These are phyloP conservation scores for Coprinellus micaceus DNA, from an alignment of 768 basidiomycete species.

Conservation along the genomic window DNA sequence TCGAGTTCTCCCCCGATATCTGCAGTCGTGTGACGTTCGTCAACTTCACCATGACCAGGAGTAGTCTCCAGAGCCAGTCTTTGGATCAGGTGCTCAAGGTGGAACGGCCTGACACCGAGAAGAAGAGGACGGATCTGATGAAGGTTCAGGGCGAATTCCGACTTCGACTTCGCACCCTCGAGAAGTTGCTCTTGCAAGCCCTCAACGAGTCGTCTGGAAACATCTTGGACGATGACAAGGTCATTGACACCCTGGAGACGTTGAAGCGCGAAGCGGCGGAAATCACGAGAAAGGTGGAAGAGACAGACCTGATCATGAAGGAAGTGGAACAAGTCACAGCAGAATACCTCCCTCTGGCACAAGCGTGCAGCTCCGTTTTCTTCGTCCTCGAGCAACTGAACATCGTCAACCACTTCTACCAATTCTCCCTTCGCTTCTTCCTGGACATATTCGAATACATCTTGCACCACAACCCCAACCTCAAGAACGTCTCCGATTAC, in stretches of 20 bases:
- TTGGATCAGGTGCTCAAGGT: slow-evolving; percentile 96
- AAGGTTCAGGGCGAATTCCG: slow-evolving; percentile 98
- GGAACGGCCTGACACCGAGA: slow-evolving; percentile 94
- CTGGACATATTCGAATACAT: slow-evolving; percentile 97
- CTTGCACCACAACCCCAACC: slow-evolving; percentile 87
- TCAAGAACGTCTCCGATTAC: slow-evolving; percentile 75
- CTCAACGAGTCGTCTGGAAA: slow-evolving; percentile 96
- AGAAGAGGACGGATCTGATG: slow-evolving; percentile 93
- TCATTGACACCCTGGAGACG: slow-evolving; percentile 93
- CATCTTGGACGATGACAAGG: slow-evolving; percentile 98
- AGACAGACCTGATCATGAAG: slow-evolving; percentile 92
- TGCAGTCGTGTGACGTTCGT: slow-evolving; percentile 96
- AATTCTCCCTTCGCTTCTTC: slow-evolving; percentile 97
- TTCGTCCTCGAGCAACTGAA: slow-evolving; percentile 95
- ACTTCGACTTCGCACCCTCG: slow-evolving; percentile 84
- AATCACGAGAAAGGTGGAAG: slow-evolving; percentile 92
- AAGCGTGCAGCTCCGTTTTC: slow-evolving; percentile 94
- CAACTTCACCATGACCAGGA: slow-evolving; percentile 98
- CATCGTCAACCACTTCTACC: slow-evolving; percentile 95
- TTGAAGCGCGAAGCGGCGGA: slow-evolving; percentile 95
- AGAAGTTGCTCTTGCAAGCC: slow-evolving; percentile 89
- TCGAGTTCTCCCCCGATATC: slow-evolving; percentile 97
- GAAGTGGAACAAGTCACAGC: slow-evolving; percentile 95
- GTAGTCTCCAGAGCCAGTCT: slow-evolving; percentile 97
- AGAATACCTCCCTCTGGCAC: slow-evolving; percentile 91